Percentiles rank a stretch among this genome's conserved stretches.
Evolutionary conservation across 2,329 filamentous ascomycete species (phyloP).

Genomic region (Plenodomus biglobosus): DNA sequence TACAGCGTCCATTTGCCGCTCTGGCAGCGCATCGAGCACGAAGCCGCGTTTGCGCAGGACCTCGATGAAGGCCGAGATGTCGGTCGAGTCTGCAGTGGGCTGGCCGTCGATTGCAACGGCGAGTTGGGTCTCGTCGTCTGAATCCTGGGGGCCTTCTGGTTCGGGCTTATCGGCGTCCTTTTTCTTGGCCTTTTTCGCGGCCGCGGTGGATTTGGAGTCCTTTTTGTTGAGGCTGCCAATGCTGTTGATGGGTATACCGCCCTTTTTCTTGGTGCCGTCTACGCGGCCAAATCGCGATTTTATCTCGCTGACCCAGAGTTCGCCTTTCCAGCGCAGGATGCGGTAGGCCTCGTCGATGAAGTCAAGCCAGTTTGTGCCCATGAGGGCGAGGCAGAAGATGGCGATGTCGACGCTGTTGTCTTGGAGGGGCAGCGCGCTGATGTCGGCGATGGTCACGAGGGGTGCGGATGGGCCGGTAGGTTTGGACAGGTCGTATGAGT

Average conservation of each 20-base stretch:
- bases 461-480: conserved; percentile 69
- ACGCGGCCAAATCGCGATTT: conserved; percentile 82
- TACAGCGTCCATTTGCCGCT: conserved; percentile 64
- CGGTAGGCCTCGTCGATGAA: conserved; percentile 97
- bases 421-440: conserved; percentile 75
- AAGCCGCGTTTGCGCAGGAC: conserved; percentile 81
- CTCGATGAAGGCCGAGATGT: conserved; percentile 83
- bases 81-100: conserved; percentile 70
- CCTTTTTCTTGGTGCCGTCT: conserved; percentile 42
- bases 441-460: conserved; percentile 85
- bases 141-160: conserved; percentile 52
- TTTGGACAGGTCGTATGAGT: conserved; percentile 84
- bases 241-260: conserved; percentile 59
- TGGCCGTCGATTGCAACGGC: conserved; percentile 66
- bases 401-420: conserved; percentile 80
- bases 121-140: conserved; percentile 62
- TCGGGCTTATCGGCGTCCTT: conserved; percentile 52
- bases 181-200: conserved; percentile 29
- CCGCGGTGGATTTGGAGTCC: conserved; percentile 4
- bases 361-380: conserved; percentile 98
- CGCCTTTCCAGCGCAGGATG: conserved; percentile 87
- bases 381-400: conserved; percentile 93
- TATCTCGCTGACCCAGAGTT: conserved; percentile 97
- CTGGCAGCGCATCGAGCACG: conserved; percentile 59
- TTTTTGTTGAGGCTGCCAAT: conserved; percentile 56